phyloP scores from a whole-genome alignment of 306 rosid genomes.

The Inga leiocalycina region DNA sequence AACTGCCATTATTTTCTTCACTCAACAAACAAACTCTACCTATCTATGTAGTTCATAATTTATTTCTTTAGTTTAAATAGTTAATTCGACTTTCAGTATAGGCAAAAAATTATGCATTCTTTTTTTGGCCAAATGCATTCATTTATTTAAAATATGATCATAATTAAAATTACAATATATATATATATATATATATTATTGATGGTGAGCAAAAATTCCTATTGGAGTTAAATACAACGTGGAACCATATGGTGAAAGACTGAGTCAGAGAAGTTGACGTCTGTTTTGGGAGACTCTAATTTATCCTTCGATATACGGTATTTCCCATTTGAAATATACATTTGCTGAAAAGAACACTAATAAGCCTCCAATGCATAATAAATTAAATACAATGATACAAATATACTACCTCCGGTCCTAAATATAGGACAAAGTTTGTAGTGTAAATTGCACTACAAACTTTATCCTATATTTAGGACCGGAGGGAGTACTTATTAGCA shows the following conservation, averaged over 20 bases:
- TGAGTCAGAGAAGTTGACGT: neutral
- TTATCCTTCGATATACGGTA: neutral
- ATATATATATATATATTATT: too few species aligned
- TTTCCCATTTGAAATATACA: neutral
- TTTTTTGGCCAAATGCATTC: too few species aligned
- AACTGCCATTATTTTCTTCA: too few species aligned
- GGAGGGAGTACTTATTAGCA: neutral
- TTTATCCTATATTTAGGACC: too few species aligned
- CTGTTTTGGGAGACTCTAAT: neutral
- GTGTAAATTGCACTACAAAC: too few species aligned
- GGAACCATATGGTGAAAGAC: neutral
- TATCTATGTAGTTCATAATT: neutral
- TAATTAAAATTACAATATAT: too few species aligned
- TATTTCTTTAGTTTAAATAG: too few species aligned
- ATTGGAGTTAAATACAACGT: neutral
- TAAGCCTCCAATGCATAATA: neutral
- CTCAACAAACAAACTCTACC: neutral
- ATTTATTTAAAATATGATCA: too few species aligned
- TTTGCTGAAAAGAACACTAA: too few species aligned
- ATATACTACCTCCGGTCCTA: too few species aligned
- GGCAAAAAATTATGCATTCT: neutral
- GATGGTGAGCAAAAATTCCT: neutral
- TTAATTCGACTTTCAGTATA: neutral
- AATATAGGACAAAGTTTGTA: too few species aligned
- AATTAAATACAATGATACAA: neutral